phyloP scores from a whole-genome alignment of 2,329 filamentous ascomycete species.

The Phyllachora maydis region DNA sequence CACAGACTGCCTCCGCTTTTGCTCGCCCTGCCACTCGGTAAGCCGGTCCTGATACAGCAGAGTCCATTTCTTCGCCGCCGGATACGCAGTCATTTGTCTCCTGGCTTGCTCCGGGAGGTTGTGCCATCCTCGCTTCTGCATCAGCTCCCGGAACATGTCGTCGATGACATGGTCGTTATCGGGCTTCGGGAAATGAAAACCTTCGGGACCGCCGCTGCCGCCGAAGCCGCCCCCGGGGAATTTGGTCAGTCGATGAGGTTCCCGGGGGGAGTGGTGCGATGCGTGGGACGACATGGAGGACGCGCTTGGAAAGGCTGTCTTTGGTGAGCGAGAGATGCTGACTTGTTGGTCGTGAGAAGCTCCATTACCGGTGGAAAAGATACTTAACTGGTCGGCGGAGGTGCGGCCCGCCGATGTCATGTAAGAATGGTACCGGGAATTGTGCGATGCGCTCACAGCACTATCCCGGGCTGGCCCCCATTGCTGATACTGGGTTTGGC shows the following conservation, averaged over 20 bases:
- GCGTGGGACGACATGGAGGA: slow-evolving; percentile 35
- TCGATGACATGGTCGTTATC: slow-evolving; percentile 70
- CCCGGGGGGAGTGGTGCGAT: slow-evolving; percentile 26
- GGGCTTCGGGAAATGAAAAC: slow-evolving; percentile 47
- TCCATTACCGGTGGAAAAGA: slow-evolving; percentile 35
- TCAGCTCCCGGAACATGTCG: slow-evolving; percentile 76
- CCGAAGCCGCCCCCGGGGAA: slow-evolving; percentile 17
- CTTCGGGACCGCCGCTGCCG: slow-evolving; percentile 24
- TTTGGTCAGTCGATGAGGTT: slow-evolving; percentile 36
- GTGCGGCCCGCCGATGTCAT: slow-evolving; percentile 36
- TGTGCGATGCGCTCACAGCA: slow-evolving; percentile 30
- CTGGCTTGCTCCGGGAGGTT: slow-evolving; percentile 87
- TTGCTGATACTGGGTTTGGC: slow-evolving; percentile 57
- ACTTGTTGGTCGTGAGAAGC: slow-evolving; percentile 17
- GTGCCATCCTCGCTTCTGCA: slow-evolving; percentile 97
- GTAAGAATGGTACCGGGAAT: slow-evolving; percentile 44
- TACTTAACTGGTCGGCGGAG: slow-evolving; percentile 30
- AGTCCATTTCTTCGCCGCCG: slow-evolving; percentile 91
- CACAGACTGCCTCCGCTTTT: slow-evolving; percentile 63
- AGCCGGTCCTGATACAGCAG: slow-evolving; percentile 87
- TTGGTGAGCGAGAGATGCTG: slow-evolving; percentile 22
- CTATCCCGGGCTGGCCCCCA: slow-evolving; percentile 45
- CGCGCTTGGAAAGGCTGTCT: slow-evolving; percentile 29
- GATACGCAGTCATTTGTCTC: slow-evolving; percentile 91
- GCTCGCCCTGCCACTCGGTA: slow-evolving; percentile 84